These are phyloP conservation scores for Fusarium mundagurra DNA, from an alignment of 2,329 filamentous ascomycete species.

Conservation along the genomic window DNA sequence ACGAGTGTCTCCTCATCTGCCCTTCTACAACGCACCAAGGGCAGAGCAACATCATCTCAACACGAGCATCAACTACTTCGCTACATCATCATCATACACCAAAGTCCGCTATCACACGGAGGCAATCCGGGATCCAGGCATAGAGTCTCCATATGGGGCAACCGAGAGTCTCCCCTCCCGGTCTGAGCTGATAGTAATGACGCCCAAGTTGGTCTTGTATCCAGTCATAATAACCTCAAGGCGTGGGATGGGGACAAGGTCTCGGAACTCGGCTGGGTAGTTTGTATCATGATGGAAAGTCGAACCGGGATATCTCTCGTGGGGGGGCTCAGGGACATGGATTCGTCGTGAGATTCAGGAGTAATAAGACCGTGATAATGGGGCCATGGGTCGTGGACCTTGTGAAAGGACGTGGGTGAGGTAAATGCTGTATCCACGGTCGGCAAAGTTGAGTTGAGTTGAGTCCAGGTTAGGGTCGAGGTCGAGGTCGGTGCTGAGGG, in stretches of 20 bases:
- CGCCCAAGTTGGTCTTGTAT: neutral
- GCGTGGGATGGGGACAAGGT: slow-evolving; percentile 20
- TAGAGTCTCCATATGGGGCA: neutral
- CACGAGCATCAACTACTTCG: slow-evolving; percentile 12
- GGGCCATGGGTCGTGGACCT: slow-evolving; percentile 21
- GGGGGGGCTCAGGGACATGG: slow-evolving; percentile 15
- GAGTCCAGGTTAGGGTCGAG: neutral
- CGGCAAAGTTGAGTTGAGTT: neutral
- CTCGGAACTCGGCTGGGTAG: slow-evolving; percentile 17
- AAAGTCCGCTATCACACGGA: slow-evolving; percentile 15
- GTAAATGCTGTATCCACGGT: slow-evolving; percentile 23
- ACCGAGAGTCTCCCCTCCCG: neutral
- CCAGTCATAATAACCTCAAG: neutral
- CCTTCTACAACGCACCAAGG: slow-evolving; percentile 4
- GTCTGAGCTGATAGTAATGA: slow-evolving; percentile 18
- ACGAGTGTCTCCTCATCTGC: slow-evolving; percentile 1
- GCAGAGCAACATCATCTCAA: slow-evolving; percentile 1
- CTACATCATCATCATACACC: slow-evolving; percentile 24
- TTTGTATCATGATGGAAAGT: neutral
- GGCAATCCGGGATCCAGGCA: slow-evolving; percentile 4
- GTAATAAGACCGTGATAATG: slow-evolving; percentile 24
- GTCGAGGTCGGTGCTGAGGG: neutral
- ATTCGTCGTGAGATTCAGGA: slow-evolving; percentile 21
- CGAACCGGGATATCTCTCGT: slow-evolving; percentile 23
- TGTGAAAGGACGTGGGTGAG: slow-evolving; percentile 19